Percentiles rank a stretch among this genome's conserved stretches.
Evolutionary conservation across 192 early-diverging fungal genomes (phyloP).

Genomic region (Coemansia sp.): DNA sequence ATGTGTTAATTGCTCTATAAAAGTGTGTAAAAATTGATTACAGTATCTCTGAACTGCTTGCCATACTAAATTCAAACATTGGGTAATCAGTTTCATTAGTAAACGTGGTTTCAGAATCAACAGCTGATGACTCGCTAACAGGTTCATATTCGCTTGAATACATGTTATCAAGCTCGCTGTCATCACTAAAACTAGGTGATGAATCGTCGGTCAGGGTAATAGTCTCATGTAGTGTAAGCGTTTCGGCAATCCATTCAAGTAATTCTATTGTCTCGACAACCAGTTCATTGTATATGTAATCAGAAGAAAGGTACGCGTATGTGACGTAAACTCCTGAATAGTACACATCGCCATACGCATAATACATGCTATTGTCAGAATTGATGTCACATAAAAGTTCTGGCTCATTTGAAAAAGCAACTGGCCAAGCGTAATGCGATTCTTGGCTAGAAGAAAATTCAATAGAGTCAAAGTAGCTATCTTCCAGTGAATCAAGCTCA

Average conservation of each 20-base stretch:
- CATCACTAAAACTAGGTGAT: no score
- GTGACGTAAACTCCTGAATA: neutral
- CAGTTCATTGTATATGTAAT: neutral
- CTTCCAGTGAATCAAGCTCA: neutral
- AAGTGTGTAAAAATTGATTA: neutral
- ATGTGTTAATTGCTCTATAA: neutral
- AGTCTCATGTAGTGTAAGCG: neutral
- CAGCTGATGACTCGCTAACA: neutral
- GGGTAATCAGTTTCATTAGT: neutral
- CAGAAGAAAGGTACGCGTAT: neutral
- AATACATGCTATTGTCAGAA: neutral
- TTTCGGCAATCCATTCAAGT: neutral
- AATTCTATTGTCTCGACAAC: neutral
- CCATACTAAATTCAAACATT: neutral
- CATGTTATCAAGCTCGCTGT: neutral
- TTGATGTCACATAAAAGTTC: slow-evolving; percentile 1
- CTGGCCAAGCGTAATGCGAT: neutral
- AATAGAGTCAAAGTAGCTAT: neutral
- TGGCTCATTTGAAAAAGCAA: neutral
- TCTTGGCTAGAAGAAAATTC: neutral
- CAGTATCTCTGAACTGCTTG: neutral
- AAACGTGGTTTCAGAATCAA: neutral
- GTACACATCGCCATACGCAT: neutral
- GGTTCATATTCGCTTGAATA: neutral
- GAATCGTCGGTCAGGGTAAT: neutral